These are phyloP conservation scores for Cucurbita moschata DNA, from an alignment of 306 rosid genomes.

Conservation along the genomic window DNA sequence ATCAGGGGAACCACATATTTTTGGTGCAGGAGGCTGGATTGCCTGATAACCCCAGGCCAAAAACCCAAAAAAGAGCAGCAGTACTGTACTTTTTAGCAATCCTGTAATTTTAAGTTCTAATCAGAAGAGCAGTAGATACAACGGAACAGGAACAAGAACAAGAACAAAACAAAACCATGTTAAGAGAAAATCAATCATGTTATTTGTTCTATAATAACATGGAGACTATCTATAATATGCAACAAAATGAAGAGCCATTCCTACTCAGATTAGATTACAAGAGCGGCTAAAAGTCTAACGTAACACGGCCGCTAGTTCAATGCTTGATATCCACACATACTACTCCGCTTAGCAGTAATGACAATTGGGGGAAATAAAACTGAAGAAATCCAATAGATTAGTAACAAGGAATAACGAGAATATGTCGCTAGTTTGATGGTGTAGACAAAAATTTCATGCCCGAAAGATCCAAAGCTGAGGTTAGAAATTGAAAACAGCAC, in stretches of 20 bases:
- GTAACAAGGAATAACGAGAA: background rate
- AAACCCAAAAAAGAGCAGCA: conserved; percentile 42
- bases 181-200: background rate
- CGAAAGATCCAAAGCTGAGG: background rate
- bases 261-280: background rate
- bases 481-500: background rate
- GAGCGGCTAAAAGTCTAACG: background rate
- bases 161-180: background rate
- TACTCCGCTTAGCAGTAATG: background rate
- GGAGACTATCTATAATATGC: background rate
- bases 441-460: background rate
- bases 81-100: conserved; percentile 30
- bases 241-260: background rate
- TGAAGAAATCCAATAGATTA: background rate
- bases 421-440: background rate
- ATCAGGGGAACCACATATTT: conserved; percentile 58
- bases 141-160: background rate
- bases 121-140: background rate
- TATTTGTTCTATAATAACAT: background rate
- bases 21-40: conserved; percentile 57
- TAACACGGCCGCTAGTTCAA: background rate
- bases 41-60: conserved; percentile 69
- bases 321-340: background rate
- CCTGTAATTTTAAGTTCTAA: conserved; percentile 32
- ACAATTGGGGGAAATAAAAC: background rate